Percentiles rank a stretch among this genome's conserved stretches.
Conservation (phyloP, 202 grass and related monocot genomes). For the Brachypodium distachyon region DNA sequence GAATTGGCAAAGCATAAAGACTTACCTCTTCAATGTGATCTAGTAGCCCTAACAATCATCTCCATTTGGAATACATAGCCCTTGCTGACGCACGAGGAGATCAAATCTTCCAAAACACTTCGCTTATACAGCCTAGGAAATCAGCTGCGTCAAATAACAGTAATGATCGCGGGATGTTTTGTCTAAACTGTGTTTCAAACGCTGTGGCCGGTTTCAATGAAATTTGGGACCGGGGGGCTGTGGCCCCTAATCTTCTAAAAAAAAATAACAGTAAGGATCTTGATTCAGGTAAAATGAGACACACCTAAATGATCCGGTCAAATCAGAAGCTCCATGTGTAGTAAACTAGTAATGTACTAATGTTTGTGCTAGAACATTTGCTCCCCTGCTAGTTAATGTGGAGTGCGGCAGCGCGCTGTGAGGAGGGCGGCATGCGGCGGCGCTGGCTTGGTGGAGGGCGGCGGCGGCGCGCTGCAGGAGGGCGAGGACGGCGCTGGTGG, state of each 20-base stretch:
- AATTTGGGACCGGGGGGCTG: too few relatives aligned
- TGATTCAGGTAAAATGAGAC: not conserved
- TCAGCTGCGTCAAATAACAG: not conserved
- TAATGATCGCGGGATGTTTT: too few relatives aligned
- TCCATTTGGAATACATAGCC: conserved; percentile 99
- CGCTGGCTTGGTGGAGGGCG: too few relatives aligned
- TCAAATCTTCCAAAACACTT: conserved; percentile 75
- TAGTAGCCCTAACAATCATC: conserved; percentile 96
- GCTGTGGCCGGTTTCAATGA: too few relatives aligned
- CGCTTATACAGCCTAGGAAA: conserved; percentile 76
- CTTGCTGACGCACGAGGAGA: conserved; percentile 92
- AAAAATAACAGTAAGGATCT: too few relatives aligned
- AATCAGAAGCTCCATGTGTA: conserved; percentile 84
- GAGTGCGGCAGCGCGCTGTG: too few relatives aligned
- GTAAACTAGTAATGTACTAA: too few relatives aligned
- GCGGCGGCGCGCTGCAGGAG: too few relatives aligned
- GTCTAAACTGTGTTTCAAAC: too few relatives aligned
- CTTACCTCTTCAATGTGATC: conserved; percentile 83
- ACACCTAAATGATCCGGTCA: conserved; percentile 90
- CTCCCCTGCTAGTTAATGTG: conserved; percentile 85
- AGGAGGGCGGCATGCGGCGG: too few relatives aligned
- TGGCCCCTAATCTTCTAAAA: too few relatives aligned
- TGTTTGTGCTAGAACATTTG: conserved; percentile 98
- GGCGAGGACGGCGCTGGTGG: too few relatives aligned
- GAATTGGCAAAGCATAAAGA: not conserved